phyloP scores from a whole-genome alignment of 306 rosid genomes.

The Corylus heterophylla region DNA sequence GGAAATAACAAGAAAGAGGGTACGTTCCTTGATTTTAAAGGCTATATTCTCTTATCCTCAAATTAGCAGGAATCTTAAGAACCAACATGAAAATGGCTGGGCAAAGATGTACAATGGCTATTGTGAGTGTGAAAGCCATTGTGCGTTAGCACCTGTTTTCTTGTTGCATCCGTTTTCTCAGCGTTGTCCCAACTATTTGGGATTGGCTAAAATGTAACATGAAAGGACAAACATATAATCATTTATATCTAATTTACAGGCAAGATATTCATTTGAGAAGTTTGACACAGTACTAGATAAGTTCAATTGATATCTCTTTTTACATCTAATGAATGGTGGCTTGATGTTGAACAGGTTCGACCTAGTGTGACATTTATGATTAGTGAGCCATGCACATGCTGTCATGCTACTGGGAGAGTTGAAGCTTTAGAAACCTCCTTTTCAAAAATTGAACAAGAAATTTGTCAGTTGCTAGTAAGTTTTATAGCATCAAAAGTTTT shows the following conservation, averaged over 20 bases:
- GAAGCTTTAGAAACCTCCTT: slow-evolving; percentile 95
- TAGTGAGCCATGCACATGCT: slow-evolving; percentile 88
- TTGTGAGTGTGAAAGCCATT: too few relatives aligned
- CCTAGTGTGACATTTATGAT: slow-evolving; percentile 98
- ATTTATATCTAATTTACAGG: neutral
- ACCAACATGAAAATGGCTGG: slow-evolving; percentile 6
- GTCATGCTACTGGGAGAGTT: slow-evolving; percentile 97
- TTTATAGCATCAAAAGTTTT: neutral
- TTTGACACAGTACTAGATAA: neutral
- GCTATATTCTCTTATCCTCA: slow-evolving; percentile 17
- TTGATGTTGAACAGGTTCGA: slow-evolving; percentile 70
- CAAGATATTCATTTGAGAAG: neutral
- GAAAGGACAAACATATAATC: neutral
- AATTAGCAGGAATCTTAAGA: slow-evolving; percentile 8
- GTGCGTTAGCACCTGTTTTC: too few relatives aligned
- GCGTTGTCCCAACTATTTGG: slow-evolving; percentile 12
- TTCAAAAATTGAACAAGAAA: slow-evolving; percentile 96
- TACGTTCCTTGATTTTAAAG: slow-evolving; percentile 39
- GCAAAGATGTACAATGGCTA: slow-evolving; percentile 9
- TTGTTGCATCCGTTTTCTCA: neutral
- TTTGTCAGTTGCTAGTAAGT: slow-evolving; percentile 85
- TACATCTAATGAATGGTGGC: slow-evolving; percentile 28
- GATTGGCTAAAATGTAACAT: slow-evolving; percentile 14
- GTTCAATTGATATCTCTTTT: neutral
- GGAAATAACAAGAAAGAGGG: slow-evolving; percentile 99